Conservation (phyloP, 345 rosid species). For the Aegle marmelos region DNA sequence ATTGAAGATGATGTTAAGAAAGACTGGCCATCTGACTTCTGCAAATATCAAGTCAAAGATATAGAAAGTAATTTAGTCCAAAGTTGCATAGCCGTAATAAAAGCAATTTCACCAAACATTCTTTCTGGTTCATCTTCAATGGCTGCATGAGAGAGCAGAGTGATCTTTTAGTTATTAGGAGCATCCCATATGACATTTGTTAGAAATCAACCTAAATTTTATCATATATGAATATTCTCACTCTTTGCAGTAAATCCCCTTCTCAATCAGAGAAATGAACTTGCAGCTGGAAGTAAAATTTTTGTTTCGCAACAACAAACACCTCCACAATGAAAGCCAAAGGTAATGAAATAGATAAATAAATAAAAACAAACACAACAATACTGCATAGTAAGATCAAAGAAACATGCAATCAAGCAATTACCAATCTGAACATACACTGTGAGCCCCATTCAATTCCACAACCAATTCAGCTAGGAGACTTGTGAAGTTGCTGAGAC, state of each 20-base stretch:
- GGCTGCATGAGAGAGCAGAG: background rate
- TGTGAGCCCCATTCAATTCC: background rate
- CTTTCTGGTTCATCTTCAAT: background rate
- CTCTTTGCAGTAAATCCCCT: background rate
- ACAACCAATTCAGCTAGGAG: conserved; percentile 16
- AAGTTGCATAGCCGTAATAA: conserved; percentile 5
- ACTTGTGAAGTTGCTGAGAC: conserved; percentile 27
- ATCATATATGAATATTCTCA: background rate
- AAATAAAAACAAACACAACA: background rate
- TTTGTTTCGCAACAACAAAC: background rate
- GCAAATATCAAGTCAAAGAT: conserved; percentile 7
- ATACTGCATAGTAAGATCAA: background rate
- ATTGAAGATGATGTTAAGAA: background rate
- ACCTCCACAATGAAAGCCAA: too few relatives aligned
- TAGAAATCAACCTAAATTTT: background rate
- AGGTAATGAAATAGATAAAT: background rate
- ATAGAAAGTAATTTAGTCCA: background rate
- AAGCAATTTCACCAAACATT: background rate
- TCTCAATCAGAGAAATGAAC: background rate
- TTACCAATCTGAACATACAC: background rate
- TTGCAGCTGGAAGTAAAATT: background rate
- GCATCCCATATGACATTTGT: background rate
- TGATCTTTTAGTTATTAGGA: background rate
- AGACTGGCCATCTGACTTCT: conserved; percentile 13
- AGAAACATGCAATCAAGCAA: background rate